Conservation (phyloP, 2,329 filamentous ascomycete genomes). For the Sarocladium kiliense region DNA sequence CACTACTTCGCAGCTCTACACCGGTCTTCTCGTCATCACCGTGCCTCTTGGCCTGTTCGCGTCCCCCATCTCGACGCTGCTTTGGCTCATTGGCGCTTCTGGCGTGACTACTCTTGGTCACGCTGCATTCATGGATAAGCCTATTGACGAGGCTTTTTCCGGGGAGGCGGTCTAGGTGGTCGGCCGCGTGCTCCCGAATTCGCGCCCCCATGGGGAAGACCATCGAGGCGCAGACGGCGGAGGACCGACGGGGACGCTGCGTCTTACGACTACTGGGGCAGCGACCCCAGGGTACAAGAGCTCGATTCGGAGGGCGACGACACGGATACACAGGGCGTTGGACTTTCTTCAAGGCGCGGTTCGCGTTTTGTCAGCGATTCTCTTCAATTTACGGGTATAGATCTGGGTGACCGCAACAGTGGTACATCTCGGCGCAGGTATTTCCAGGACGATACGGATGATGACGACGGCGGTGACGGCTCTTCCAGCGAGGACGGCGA, state of each 20-base stretch:
- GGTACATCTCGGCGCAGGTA: slow-evolving; percentile 12
- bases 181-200: slow-evolving; percentile 97
- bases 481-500: slow-evolving; percentile 21
- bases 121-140: slow-evolving; percentile 94
- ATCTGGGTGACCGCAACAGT: slow-evolving; percentile 39
- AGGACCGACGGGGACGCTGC: slow-evolving; percentile 45
- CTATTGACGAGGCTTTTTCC: slow-evolving; percentile 99
- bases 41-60: slow-evolving; percentile 82
- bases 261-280: slow-evolving; percentile 32
- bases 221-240: slow-evolving; percentile 81
- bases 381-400: slow-evolving; percentile 55
- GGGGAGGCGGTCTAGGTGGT: slow-evolving; percentile 99
- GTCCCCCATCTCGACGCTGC: slow-evolving; percentile 75
- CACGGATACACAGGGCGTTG: slow-evolving; percentile 50
- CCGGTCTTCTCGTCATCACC: slow-evolving; percentile 73
- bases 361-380: slow-evolving; percentile 54
- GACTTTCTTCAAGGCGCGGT: slow-evolving; percentile 36
- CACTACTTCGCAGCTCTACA: slow-evolving; percentile 91
- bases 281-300: slow-evolving; percentile 55
- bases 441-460: slow-evolving; percentile 3
- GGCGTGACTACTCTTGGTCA: slow-evolving; percentile 93
- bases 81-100: slow-evolving; percentile 95
- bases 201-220: slow-evolving; percentile 99
- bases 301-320: slow-evolving; percentile 55
- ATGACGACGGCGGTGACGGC: slow-evolving; percentile 29